Evolutionary conservation across 2,329 filamentous ascomycete genomes (phyloP).

Genomic region (Aspergillus costaricaensis): DNA sequence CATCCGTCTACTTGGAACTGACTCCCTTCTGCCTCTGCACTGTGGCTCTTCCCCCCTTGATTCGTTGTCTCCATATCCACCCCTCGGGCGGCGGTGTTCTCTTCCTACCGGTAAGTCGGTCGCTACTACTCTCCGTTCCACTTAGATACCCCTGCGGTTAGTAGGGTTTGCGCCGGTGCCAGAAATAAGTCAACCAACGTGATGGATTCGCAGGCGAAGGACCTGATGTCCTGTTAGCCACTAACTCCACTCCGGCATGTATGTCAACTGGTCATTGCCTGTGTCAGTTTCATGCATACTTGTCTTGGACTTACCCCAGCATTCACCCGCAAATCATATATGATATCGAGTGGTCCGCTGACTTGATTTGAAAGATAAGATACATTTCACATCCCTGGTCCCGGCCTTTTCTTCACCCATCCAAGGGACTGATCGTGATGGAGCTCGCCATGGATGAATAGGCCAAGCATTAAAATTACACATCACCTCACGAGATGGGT

Average conservation of each 20-base stretch:
- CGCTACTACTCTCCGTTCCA: not conserved
- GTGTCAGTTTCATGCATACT: not conserved
- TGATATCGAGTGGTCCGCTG: constrained; percentile 2
- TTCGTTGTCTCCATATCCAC: not conserved
- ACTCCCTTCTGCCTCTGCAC: not conserved
- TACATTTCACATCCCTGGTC: constrained; percentile 10
- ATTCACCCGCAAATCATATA: not conserved
- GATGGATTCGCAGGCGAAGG: constrained; percentile 2
- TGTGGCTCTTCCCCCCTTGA: not conserved
- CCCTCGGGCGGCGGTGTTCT: not conserved
- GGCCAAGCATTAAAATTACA: constrained; percentile 24
- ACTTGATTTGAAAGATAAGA: constrained; percentile 10
- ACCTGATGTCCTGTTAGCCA: not conserved
- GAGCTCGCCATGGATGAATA: constrained; percentile 29
- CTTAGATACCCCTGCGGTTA: not conserved
- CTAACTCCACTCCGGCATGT: constrained; percentile 8
- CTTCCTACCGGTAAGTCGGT: not conserved
- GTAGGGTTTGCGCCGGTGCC: not conserved
- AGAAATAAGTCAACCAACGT: not conserved
- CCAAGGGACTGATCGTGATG: constrained; percentile 22
- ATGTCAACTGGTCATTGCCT: constrained; percentile 10
- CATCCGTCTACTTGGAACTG: no score
- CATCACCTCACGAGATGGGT: constrained; percentile 18
- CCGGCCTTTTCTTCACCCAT: constrained; percentile 17
- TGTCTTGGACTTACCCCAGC: not conserved